Evolutionary conservation across 306 rosid genomes (phyloP), one percentile per base, ranked within the genome.

Genomic region (Hippophae rhamnoides): DNA sequence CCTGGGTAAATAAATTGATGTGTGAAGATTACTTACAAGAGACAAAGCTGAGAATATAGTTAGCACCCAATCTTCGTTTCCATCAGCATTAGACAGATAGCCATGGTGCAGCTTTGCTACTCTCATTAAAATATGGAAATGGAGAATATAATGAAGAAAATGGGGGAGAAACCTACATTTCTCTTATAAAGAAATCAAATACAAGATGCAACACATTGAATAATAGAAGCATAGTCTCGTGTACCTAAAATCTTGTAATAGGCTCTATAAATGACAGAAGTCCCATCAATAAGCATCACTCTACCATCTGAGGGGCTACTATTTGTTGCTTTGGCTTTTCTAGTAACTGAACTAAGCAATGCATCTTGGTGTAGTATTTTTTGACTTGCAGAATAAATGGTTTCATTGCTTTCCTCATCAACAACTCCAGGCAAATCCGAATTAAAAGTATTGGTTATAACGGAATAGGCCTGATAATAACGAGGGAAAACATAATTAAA

Each of bases 31-130:
- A 74, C 98, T 79, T 84, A 90, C 98, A 63, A 85, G 94, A 73
- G 93, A 81, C 50, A 92, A 65, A 42, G 98, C 95, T 7, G 96
- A 69, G 69, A 87, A 87, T 67, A 87, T 84, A 13, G 89, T 92
- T 43, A 92, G 71, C 63, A 83, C 98, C 98, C 96, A 92, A 74
- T 92, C 98, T 74, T 95, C 98, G 43, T 92, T 92, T 61, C 98
- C 98, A 76, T 87, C 98, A 6, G 96, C 98, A 62, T 87, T 85
- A 64, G 89, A 56, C 69, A 92, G 82, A 76, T 80, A 74, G 42
- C 98, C 98, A 72, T 87, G 98, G 81, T 92, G 96, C 80, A 92
- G 67, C 70, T 85, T 90, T 43, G 97, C 97, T 90, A 76, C 38
- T 31, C 72, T 54, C 71, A 73, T 38, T 43, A 57, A 72, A 31